Conservation (phyloP, 768 basidiomycete genomes). For the Chalciporus chontae region DNA sequence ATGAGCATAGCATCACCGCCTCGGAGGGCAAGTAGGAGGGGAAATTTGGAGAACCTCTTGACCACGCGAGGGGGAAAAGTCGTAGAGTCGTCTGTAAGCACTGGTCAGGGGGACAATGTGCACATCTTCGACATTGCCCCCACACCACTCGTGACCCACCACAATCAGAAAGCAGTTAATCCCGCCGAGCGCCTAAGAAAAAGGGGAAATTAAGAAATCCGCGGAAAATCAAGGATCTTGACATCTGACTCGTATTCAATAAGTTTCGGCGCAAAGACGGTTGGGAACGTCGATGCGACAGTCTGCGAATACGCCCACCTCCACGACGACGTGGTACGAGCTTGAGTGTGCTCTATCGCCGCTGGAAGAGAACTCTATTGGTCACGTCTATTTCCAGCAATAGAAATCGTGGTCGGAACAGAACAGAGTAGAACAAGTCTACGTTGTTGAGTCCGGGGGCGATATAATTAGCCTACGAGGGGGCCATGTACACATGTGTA, state of each 20-base stretch:
- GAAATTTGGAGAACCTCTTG: not conserved
- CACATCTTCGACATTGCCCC: not conserved
- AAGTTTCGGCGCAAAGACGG: not conserved
- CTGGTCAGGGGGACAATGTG: not conserved
- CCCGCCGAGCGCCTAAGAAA: not conserved
- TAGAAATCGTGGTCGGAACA: slow-evolving; percentile 1
- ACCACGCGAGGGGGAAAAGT: not conserved
- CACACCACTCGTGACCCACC: too few species aligned
- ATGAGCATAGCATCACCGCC: not conserved
- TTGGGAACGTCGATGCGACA: not conserved
- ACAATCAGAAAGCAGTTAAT: too few species aligned
- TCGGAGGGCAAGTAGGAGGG: not conserved
- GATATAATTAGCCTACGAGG: slow-evolving; percentile 8
- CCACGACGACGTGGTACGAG: slow-evolving; percentile 15
- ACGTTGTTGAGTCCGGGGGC: not conserved
- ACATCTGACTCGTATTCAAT: too few species aligned
- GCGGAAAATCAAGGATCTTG: not conserved
- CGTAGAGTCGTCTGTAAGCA: not conserved
- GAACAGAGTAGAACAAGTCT: not conserved
- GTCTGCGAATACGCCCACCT: not conserved
- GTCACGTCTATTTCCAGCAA: slow-evolving; percentile 15
- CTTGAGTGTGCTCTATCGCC: slow-evolving; percentile 4
- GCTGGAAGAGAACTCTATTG: slow-evolving; percentile 16
- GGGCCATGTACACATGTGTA: slow-evolving; percentile 11
- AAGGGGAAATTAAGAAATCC: not conserved